Evolutionary conservation across 345 rosid genomes (phyloP).

Genomic region (Cardamine chenopodiifolia): DNA sequence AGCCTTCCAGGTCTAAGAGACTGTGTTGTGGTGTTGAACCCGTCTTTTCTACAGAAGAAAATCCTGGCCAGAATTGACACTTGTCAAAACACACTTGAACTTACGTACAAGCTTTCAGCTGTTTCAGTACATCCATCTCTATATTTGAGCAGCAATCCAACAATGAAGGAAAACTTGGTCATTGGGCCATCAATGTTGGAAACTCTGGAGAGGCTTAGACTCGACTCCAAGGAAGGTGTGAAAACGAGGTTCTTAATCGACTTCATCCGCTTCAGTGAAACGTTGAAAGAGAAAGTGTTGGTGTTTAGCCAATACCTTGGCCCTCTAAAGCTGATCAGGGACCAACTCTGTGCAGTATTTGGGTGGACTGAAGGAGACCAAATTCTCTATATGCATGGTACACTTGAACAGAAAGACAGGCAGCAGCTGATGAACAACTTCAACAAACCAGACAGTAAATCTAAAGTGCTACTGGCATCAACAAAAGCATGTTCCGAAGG

Average conservation of each 20-base stretch:
- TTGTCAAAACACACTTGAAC: slow-evolving; percentile 22
- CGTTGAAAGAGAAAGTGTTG: slow-evolving; percentile 61
- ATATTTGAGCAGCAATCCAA: slow-evolving; percentile 23
- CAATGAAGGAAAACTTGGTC: slow-evolving; percentile 5
- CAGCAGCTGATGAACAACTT: slow-evolving; percentile 56
- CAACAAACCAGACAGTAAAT: slow-evolving; percentile 52
- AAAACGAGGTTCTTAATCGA: slow-evolving; percentile 64
- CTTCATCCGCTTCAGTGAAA: slow-evolving; percentile 51
- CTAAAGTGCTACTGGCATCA: slow-evolving; percentile 77
- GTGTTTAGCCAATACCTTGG: slow-evolving; percentile 66
- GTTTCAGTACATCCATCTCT: slow-evolving; percentile 69
- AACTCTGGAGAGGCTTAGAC: slow-evolving; percentile 35
- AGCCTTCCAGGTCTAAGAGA: slow-evolving; percentile 70
- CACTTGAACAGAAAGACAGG: slow-evolving; percentile 43
- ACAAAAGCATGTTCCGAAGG: slow-evolving; percentile 77
- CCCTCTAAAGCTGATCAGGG: slow-evolving; percentile 52
- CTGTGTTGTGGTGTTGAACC: slow-evolving; percentile 57
- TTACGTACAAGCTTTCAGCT: slow-evolving; percentile 47
- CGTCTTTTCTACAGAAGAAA: slow-evolving; percentile 49
- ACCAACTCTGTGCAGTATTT: slow-evolving; percentile 46
- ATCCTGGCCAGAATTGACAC: slow-evolving; percentile 47
- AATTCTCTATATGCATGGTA: slow-evolving; percentile 57
- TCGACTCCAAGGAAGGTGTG: slow-evolving; percentile 52
- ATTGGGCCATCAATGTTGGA: slow-evolving; percentile 14
- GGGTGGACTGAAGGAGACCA: slow-evolving; percentile 59